Evolutionary conservation across 495 filamentous ascomycete species (phyloP).

Genomic region (Aspergillus heteromorphus): DNA sequence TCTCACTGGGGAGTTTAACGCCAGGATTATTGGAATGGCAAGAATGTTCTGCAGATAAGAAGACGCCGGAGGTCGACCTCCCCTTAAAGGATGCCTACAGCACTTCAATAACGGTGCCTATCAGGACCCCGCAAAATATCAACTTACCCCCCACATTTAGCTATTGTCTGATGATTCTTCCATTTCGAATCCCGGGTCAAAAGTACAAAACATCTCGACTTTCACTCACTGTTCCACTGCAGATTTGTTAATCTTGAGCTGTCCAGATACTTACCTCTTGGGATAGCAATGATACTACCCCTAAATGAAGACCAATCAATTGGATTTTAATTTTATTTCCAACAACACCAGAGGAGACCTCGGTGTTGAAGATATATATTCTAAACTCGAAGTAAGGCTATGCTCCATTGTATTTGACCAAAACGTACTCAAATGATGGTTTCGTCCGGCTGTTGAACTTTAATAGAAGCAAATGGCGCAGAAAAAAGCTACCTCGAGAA

Average conservation of each 20-base stretch:
- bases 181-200: background rate
- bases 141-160: background rate
- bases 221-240: conserved; percentile 4
- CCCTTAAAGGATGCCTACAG: background rate
- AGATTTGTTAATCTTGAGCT: conserved; percentile 7
- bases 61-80: background rate
- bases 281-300: background rate
- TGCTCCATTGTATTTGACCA: too few species aligned
- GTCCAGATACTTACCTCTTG: too few species aligned
- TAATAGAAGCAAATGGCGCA: too few species aligned
- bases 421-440: too few species aligned
- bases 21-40: background rate
- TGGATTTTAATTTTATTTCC: too few species aligned
- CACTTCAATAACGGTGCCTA: background rate
- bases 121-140: background rate
- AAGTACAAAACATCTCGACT: background rate
- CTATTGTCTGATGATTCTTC: conserved; percentile 3
- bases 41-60: background rate
- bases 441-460: too few species aligned
- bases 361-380: too few species aligned
- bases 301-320: background rate
- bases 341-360: too few species aligned
- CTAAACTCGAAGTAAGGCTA: too few species aligned
- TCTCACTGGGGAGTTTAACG: background rate
- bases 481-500: too few species aligned